A percentile compares a stretch with the other conserved stretches of the same genome.
Evolutionary conservation across 2,329 filamentous ascomycete genomes (phyloP).

Genomic region (Aspergillus vadensis): DNA sequence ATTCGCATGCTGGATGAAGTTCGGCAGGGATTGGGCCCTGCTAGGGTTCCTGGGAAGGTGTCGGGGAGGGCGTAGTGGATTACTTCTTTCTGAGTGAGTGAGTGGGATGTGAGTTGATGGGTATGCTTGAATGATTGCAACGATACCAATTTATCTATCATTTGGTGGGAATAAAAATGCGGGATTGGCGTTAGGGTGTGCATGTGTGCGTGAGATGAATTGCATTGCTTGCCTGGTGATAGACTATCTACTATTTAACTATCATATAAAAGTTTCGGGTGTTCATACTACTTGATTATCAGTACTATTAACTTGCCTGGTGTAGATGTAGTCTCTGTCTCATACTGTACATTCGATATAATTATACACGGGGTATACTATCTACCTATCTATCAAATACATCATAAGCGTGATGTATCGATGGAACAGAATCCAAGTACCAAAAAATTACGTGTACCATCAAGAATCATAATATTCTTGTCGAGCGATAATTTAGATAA

Average conservation of each 20-base stretch:
- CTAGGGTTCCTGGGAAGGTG: constrained; percentile 55
- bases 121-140: constrained; percentile 19
- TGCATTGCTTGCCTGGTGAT: not conserved
- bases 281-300: not conserved
- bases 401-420: not conserved
- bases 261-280: not conserved
- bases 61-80: constrained; percentile 34
- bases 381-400: constrained; percentile 14
- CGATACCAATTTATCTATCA: constrained; percentile 24
- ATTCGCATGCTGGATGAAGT: constrained; percentile 91
- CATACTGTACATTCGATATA: constrained; percentile 9
- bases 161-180: constrained; percentile 6
- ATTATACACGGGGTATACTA: constrained; percentile 20
- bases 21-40: constrained; percentile 74
- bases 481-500: too few relatives aligned
- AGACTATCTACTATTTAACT: not conserved
- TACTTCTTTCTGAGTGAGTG: not conserved
- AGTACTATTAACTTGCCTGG: not conserved
- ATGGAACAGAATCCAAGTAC: too few relatives aligned
- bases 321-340: not conserved
- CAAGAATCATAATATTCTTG: too few relatives aligned
- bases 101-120: not conserved
- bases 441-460: too few relatives aligned
- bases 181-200: constrained; percentile 13
- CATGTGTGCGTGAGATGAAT: too few relatives aligned